These are phyloP conservation scores for Penicillium roqueforti DNA, from an alignment of 495 filamentous ascomycete species.

Conservation along the genomic window DNA sequence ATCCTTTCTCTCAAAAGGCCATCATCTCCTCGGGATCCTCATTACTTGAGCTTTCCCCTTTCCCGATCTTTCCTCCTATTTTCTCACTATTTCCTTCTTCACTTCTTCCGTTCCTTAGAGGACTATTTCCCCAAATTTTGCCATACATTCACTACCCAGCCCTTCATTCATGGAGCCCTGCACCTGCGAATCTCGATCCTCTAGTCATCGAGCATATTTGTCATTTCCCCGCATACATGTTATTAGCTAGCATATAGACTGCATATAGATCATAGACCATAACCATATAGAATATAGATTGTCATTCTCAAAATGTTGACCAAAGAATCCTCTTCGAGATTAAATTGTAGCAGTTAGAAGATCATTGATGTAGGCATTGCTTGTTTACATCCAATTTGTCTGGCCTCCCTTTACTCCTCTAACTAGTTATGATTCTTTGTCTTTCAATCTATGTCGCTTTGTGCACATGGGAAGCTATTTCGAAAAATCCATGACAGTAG, in stretches of 20 bases:
- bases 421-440: no score
- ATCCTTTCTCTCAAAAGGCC: neutral
- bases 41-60: neutral
- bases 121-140: neutral
- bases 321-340: neutral
- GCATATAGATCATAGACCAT: no score
- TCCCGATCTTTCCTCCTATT: neutral
- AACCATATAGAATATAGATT: conserved; percentile 1
- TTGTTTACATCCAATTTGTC: no score
- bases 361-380: no score
- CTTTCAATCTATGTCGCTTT: no score
- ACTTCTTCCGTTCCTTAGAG: neutral
- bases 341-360: neutral
- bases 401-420: no score
- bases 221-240: neutral
- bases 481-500: no score
- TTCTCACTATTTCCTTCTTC: neutral
- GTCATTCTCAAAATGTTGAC: neutral
- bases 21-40: neutral
- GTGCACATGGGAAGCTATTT: no score
- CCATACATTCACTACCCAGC: neutral
- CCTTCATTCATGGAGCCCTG: neutral
- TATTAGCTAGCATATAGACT: neutral
- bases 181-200: neutral
- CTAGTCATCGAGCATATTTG: neutral